These are phyloP conservation scores for Daldinia decipiens DNA, from an alignment of 495 filamentous ascomycete species.

Conservation along the genomic window DNA sequence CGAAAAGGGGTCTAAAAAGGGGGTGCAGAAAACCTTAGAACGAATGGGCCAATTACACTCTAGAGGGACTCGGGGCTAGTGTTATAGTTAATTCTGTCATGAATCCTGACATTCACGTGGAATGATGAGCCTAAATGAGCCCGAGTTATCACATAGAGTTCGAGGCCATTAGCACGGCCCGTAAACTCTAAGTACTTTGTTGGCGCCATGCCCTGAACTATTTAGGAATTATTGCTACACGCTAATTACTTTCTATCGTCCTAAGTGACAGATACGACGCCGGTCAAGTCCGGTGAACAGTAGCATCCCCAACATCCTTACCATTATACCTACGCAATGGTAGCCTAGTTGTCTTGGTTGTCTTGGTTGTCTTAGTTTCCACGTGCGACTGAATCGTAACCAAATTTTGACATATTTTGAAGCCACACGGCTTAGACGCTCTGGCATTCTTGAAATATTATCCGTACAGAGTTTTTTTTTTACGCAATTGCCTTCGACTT, in stretches of 20 bases:
- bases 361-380: not conserved
- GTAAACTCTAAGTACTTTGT: not conserved
- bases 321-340: not conserved
- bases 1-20: not conserved
- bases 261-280: not conserved
- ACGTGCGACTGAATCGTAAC: constrained; percentile 14
- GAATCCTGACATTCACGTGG: not conserved
- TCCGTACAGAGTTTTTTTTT: not conserved
- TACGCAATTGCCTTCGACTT: not conserved
- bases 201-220: not conserved
- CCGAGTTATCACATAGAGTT: constrained; percentile 2
- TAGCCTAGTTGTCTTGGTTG: not conserved
- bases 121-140: not conserved
- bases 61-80: not conserved
- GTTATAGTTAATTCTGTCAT: not conserved
- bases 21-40: not conserved
- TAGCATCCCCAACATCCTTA: not conserved
- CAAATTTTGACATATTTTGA: not conserved
- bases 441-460: constrained; percentile 12
- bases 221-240: not conserved
- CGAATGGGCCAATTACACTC: not conserved
- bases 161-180: constrained; percentile 4
- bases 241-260: not conserved
- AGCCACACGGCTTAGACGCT: constrained; percentile 1
- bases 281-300: not conserved